Evolutionary conservation across 371 early-diverging fungal genomes (phyloP).

Genomic region (Apophysomyces variabilis): DNA sequence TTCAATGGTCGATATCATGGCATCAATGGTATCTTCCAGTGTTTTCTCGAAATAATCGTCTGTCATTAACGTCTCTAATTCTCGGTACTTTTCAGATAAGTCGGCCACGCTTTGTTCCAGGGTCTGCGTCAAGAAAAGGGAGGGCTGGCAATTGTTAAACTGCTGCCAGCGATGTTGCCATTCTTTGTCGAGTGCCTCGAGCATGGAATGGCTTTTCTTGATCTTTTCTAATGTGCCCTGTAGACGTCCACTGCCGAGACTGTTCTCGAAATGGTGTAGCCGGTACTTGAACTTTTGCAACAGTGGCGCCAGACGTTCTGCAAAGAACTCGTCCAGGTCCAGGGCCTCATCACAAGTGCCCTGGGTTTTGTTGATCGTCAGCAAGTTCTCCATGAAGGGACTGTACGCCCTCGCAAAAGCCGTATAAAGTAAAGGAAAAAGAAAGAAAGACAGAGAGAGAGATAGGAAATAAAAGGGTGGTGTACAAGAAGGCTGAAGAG

Average conservation of each 20-base stretch:
- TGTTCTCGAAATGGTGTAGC: conserved; percentile 44
- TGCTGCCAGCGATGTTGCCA: conserved; percentile 40
- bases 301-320: conserved; percentile 44
- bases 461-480: neutral
- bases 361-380: conserved; percentile 37
- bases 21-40: conserved; percentile 48
- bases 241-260: conserved; percentile 34
- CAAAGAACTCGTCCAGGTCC: conserved; percentile 50
- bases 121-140: conserved; percentile 14
- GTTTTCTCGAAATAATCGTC: conserved; percentile 37
- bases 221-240: conserved; percentile 41
- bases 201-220: conserved; percentile 31
- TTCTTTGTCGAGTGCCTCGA: conserved; percentile 42
- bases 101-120: conserved; percentile 30
- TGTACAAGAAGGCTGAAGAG: neutral
- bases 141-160: conserved; percentile 15
- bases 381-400: conserved; percentile 44
- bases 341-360: conserved; percentile 36
- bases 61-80: conserved; percentile 23
- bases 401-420: neutral
- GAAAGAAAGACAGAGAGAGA: neutral
- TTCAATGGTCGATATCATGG: conserved; percentile 50
- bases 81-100: conserved; percentile 30
- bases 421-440: neutral
- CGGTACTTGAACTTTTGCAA: conserved; percentile 49